Evolutionary conservation across 2,329 filamentous ascomycete species (phyloP).

Genomic region (Sclerotinia trifoliorum): DNA sequence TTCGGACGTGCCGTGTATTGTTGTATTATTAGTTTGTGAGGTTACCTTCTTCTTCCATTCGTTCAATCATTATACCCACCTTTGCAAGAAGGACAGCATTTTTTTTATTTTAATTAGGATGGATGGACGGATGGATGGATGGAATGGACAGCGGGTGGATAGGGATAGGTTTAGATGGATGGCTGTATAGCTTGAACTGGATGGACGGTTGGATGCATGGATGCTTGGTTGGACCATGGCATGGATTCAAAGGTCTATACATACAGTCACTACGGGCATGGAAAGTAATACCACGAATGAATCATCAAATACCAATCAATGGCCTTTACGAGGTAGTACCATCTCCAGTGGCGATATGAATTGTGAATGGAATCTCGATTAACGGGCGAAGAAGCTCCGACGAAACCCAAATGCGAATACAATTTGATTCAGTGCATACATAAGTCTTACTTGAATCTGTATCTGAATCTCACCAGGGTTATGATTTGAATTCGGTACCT

Average conservation of each 20-base stretch:
- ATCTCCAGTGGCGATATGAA: not conserved
- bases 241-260: constrained; percentile 14
- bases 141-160: not conserved
- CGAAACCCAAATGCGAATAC: not conserved
- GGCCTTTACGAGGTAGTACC: not conserved
- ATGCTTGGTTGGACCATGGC: not conserved
- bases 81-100: constrained; percentile 12
- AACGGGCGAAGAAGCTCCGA: not conserved
- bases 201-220: not conserved
- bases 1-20: constrained; percentile 5
- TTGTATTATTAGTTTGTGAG: constrained; percentile 11
- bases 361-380: not conserved
- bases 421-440: not conserved
- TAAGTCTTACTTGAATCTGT: no score
- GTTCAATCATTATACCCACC: constrained; percentile 10
- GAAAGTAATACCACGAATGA: constrained; percentile 8
- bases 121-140: not conserved
- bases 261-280: constrained; percentile 10
- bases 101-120: constrained; percentile 2
- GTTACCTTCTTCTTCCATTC: constrained; percentile 13
- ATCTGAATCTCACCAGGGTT: not conserved
- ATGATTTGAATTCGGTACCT: no score
- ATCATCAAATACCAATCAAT: not conserved
- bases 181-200: not conserved
- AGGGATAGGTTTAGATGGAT: constrained; percentile 10